Evolutionary conservation across 495 filamentous ascomycete genomes (phyloP).

Genomic region (Pseudotulostoma volvatum): DNA sequence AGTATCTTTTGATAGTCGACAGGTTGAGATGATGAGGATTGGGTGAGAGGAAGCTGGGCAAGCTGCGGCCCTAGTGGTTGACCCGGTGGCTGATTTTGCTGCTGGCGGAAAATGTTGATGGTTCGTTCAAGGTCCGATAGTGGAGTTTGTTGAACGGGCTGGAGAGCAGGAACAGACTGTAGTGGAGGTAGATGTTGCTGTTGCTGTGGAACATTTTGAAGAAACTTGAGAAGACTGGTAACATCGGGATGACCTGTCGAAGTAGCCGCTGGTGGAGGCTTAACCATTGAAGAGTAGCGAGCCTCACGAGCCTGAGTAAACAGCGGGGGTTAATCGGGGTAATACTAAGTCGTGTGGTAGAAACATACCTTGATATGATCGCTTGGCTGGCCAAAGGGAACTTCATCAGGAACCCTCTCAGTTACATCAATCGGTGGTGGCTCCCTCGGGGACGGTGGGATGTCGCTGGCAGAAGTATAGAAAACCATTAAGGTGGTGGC

Average conservation of each 20-base stretch:
- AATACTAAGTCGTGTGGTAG: no score
- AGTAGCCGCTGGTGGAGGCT: conserved; percentile 18
- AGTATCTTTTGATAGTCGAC: conserved; percentile 23
- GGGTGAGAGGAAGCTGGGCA: conserved; percentile 9
- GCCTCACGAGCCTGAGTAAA: conserved; percentile 30
- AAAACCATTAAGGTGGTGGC: conserved; percentile 67
- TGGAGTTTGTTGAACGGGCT: conserved; percentile 12
- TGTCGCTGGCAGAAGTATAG: conserved; percentile 55
- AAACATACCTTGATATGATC: conserved; percentile 33
- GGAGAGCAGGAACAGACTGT: conserved; percentile 13
- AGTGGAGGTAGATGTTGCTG: conserved; percentile 12
- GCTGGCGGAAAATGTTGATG: conserved; percentile 29
- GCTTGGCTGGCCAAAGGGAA: conserved; percentile 33
- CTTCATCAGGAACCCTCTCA: conserved; percentile 17
- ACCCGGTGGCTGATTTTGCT: conserved; percentile 14
- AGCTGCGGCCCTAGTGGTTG: conserved; percentile 1
- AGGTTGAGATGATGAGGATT: conserved; percentile 10
- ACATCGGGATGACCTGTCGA: conserved; percentile 26
- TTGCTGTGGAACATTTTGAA: conserved; percentile 21
- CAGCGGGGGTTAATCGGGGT: no score
- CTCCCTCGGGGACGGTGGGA: conserved; percentile 63
- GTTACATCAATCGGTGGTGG: conserved; percentile 34
- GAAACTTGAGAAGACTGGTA: conserved; percentile 29
- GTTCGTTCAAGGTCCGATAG: conserved; percentile 25
- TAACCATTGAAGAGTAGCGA: conserved; percentile 25